These are phyloP conservation scores for Suhomyces maxii DNA, from an alignment of 1,139 yeast genomes.

Conservation along the genomic window DNA sequence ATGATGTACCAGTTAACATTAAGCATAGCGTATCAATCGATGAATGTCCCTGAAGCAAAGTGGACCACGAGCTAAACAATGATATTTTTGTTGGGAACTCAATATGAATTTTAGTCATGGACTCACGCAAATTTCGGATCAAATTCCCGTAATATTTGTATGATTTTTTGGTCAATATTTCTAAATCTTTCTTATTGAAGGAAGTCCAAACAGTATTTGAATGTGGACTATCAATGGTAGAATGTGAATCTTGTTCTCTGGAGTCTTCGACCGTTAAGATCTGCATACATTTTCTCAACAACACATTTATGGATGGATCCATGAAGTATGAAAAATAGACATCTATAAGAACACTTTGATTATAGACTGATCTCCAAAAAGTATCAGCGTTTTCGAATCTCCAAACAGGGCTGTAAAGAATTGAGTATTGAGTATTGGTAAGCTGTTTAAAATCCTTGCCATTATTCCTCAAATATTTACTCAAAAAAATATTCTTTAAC, in stretches of 20 bases:
- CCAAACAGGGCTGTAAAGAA: constrained; percentile 32
- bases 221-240: constrained; percentile 6
- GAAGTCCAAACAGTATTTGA: constrained; percentile 14
- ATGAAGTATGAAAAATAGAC: constrained; percentile 38
- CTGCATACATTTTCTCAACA: constrained; percentile 29
- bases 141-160: constrained; percentile 36
- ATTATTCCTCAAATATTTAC: constrained; percentile 15
- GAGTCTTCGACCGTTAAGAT: constrained; percentile 17
- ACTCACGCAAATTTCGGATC: constrained; percentile 34
- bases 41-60: constrained; percentile 35
- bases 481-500: constrained; percentile 19
- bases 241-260: neutral
- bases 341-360: constrained; percentile 26
- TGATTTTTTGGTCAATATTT: constrained; percentile 33
- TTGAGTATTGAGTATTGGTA: constrained; percentile 17
- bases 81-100: constrained; percentile 43
- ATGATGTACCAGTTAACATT: constrained; percentile 37
- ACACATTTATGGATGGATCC: constrained; percentile 38
- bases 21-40: constrained; percentile 35
- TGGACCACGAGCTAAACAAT: constrained; percentile 39
- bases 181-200: constrained; percentile 32
- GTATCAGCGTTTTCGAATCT: constrained; percentile 16
- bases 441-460: constrained; percentile 17
- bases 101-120: constrained; percentile 31
- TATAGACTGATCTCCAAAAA: constrained; percentile 34